Base-by-base conservation (phyloP, 108 stramenopile genomes). In the Craspedostauros australis region DNA sequence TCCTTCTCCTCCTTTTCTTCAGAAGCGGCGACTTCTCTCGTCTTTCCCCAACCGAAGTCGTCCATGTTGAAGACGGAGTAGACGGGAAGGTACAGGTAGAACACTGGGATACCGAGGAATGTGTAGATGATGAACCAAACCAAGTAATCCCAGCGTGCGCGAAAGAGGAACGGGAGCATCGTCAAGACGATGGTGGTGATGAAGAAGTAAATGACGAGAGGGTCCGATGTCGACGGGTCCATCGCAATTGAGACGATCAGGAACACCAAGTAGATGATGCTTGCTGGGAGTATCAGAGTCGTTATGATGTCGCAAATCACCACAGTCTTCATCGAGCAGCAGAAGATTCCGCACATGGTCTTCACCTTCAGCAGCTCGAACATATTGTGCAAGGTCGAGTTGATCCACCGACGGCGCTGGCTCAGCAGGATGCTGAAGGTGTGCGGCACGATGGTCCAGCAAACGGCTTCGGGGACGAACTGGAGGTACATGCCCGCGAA, bases 341-440 rank as follows among this genome's bases (percentile, higher is more conserved):
- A 79, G 50, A 69, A 75, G 21, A 79, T 68, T 51, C 40, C 40
- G 40, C 40, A 41, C 40, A 41, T 41, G 40, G 19, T 41, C 22
- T 41, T 21, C 5, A 41, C 77, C 33, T 57, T 61, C 34, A 79
- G 53, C 0, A 79, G 66, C 66, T 79, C 77, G 26, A 66, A 74
- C 77, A 79, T 79, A 39, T 79, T 79, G 70, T 79, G 77, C 19
- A 74, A 66, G 30, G 77, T 74, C 1, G 69, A 71, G 56, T 79
- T 79, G 44, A 75, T 75, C 77, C 77, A 79, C 53, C 77, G 77
- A 49, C 77, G 68, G 20, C 77, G 72, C 46, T n/a, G n/a, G n/a
- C n/a, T n/a, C n/a, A n/a, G n/a, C n/a, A n/a, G n/a, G n/a, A n/a
- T n/a, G n/a, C n/a, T 79, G 77, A 37, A 26, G 68, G 37, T 71